Evolutionary conservation across 2,329 filamentous ascomycete species (phyloP).

Genomic region (Simplicillium aogashimaense): DNA sequence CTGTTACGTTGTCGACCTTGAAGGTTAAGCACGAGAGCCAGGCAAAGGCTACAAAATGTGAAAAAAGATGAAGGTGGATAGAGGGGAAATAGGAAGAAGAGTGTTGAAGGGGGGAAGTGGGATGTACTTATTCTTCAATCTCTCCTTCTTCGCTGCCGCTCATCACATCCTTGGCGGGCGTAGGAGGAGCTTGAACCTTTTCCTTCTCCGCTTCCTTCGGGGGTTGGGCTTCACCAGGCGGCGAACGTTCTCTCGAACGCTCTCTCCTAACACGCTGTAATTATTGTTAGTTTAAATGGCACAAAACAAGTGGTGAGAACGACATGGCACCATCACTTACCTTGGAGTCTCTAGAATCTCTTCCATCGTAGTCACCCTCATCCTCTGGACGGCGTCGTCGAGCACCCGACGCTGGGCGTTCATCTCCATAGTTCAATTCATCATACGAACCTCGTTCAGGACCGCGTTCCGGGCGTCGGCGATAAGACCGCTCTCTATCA

Average conservation of each 20-base stretch:
- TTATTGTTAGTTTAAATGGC: conserved; percentile 14
- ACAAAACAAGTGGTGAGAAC: conserved; percentile 6
- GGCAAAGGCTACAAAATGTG: no score
- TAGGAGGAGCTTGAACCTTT: conserved; percentile 38
- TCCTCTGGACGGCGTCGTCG: conserved; percentile 72
- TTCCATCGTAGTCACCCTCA: conserved; percentile 58
- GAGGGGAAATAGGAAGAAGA: neutral
- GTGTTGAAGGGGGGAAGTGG: neutral
- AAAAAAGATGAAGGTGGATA: neutral
- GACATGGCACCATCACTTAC: conserved; percentile 22
- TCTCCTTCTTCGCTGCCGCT: conserved; percentile 93
- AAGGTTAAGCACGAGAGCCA: no score
- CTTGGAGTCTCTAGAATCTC: conserved; percentile 59
- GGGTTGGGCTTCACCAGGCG: conserved; percentile 43
- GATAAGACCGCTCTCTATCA: conserved; percentile 80
- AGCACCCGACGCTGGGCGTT: conserved; percentile 47
- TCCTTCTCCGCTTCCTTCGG: conserved; percentile 24
- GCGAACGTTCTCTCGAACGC: conserved; percentile 49
- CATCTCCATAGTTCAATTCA: conserved; percentile 84
- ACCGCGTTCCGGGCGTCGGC: conserved; percentile 51
- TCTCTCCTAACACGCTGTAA: conserved; percentile 48
- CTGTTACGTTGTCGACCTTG: no score
- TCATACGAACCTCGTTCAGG: conserved; percentile 69
- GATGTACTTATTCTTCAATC: conserved; percentile 67
- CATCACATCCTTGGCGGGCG: conserved; percentile 39